These are phyloP conservation scores for Suillus ampliporus DNA, from an alignment of 768 basidiomycete genomes.

Conservation along the genomic window DNA sequence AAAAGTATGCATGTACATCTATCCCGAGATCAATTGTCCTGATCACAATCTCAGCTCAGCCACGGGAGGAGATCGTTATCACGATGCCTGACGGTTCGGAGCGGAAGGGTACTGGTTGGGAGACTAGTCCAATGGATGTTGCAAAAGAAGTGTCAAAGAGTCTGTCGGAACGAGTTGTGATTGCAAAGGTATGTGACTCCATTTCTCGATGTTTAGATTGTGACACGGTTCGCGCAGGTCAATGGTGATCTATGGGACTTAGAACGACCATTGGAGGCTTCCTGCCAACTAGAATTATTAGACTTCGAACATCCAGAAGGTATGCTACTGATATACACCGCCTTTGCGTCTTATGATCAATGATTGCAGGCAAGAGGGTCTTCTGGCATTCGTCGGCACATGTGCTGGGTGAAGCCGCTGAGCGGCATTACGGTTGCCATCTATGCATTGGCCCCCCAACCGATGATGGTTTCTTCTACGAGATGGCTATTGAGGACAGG, in stretches of 20 bases:
- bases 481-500: constrained; percentile 92
- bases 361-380: constrained; percentile 79
- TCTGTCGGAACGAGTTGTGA: constrained; percentile 87
- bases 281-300: constrained; percentile 80
- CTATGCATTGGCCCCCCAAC: constrained; percentile 96
- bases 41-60: constrained; percentile 54
- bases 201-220: not conserved
- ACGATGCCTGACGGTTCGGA: constrained; percentile 88
- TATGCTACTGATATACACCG: constrained; percentile 23
- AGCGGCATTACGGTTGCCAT: constrained; percentile 96
- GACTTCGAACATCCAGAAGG: constrained; percentile 95
- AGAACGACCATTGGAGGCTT: constrained; percentile 89
- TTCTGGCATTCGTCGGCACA: constrained; percentile 99
- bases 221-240: constrained; percentile 54
- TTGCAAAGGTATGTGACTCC: constrained; percentile 76
- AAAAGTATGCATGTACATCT: constrained; percentile 56
- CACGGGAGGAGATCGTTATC: constrained; percentile 81
- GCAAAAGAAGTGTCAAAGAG: constrained; percentile 88
- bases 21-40: constrained; percentile 8
- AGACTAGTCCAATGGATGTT: constrained; percentile 91
- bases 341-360: constrained; percentile 10
- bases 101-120: constrained; percentile 88
- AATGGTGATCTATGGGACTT: constrained; percentile 92
- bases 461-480: constrained; percentile 99
- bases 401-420: constrained; percentile 95